Conservation (phyloP, 208 protist species). For the Leishmania guyanensis region DNA sequence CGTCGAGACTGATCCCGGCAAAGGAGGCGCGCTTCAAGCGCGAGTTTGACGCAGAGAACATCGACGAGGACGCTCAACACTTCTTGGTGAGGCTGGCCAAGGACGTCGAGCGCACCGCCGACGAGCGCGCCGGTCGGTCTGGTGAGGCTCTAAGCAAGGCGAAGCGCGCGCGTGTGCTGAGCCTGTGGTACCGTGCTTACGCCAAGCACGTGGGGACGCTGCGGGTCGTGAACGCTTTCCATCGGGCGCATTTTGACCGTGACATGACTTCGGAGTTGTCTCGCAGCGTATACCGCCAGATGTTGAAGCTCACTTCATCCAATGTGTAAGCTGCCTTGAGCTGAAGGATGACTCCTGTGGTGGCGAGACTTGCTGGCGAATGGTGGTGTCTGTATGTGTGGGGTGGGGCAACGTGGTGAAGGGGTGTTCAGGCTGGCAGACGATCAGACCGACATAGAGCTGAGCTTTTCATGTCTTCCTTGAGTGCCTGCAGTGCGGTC, state of each 20-base stretch:
- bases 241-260: conserved; percentile 30
- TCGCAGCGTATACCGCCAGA: conserved; percentile 21
- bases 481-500: background rate
- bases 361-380: background rate
- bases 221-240: conserved; percentile 67
- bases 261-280: conserved; percentile 29
- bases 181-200: conserved; percentile 67
- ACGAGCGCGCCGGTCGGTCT: conserved; percentile 22
- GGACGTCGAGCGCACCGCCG: conserved; percentile 35
- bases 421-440: background rate
- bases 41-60: conserved; percentile 33
- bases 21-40: conserved; percentile 42
- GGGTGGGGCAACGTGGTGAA: background rate
- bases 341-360: background rate
- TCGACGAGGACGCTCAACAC: conserved; percentile 54
- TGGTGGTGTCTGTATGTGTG: background rate
- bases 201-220: conserved; percentile 58
- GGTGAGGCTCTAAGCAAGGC: conserved; percentile 55
- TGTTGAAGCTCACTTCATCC: conserved; percentile 21
- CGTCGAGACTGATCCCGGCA: conserved; percentile 59
- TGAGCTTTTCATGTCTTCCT: background rate
- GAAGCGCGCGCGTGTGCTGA: conserved; percentile 44
- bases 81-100: conserved; percentile 59
- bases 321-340: background rate
- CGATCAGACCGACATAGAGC: background rate